A percentile compares a stretch with the other conserved stretches of the same genome.
Evolutionary conservation across 176 grass and related monocot species (phyloP).

Genomic region (Musa schizocarpa): DNA sequence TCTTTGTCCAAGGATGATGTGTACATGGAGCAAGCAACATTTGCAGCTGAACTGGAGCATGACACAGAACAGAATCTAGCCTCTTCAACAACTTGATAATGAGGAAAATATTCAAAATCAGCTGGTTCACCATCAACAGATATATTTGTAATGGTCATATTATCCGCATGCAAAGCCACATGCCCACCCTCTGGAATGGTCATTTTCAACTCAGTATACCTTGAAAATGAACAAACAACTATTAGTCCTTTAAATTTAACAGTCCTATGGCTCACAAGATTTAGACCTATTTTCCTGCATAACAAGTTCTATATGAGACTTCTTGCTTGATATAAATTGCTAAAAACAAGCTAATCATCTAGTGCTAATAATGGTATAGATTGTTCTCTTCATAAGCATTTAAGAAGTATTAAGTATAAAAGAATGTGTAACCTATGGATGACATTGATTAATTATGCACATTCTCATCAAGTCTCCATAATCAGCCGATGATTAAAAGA

Average conservation of each 20-base stretch:
- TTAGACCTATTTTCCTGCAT: background rate
- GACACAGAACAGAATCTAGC: conserved; percentile 62
- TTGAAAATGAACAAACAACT: conserved; percentile 30
- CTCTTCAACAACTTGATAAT: conserved; percentile 56
- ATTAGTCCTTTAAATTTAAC: background rate
- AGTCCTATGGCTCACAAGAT: background rate
- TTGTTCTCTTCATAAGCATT: too few species aligned
- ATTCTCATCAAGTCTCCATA: too few species aligned
- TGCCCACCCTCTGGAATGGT: conserved; percentile 52
- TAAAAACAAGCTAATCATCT: background rate
- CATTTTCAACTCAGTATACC: conserved; percentile 82
- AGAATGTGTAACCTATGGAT: too few species aligned
- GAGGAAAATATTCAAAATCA: conserved; percentile 73
- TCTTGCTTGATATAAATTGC: background rate
- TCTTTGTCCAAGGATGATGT: conserved; percentile 66
- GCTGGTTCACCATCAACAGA: conserved; percentile 67
- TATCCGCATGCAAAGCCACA: conserved; percentile 74
- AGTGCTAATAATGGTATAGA: too few species aligned
- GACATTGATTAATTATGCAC: too few species aligned
- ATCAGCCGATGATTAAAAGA: too few species aligned
- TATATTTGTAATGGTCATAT: conserved; percentile 65
- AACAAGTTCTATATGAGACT: background rate
- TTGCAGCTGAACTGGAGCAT: conserved; percentile 78
- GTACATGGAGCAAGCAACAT: conserved; percentile 63
- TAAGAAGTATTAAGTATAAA: too few species aligned